These are phyloP conservation scores for Paraconiothyrium brasiliense DNA, from an alignment of 2,329 filamentous ascomycete genomes.

Conservation along the genomic window DNA sequence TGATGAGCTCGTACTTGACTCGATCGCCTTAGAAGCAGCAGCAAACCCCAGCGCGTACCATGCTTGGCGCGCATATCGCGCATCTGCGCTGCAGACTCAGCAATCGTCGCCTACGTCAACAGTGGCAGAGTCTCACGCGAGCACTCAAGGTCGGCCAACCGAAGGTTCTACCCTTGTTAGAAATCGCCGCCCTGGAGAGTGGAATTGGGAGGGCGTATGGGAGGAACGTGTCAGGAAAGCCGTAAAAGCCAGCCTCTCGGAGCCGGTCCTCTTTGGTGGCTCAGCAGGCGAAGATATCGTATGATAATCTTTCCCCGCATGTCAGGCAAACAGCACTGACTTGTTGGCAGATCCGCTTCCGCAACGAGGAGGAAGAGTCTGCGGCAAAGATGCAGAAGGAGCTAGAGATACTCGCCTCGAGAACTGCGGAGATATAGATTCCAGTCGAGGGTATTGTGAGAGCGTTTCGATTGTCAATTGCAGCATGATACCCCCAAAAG, in stretches of 20 bases:
- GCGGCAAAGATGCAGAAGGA: constrained; percentile 44
- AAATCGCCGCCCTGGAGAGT: constrained; percentile 77
- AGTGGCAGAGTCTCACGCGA: constrained; percentile 35
- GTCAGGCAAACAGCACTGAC: constrained; percentile 17
- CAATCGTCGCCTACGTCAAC: constrained; percentile 30
- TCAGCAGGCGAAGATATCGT: constrained; percentile 76
- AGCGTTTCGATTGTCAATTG: not conserved
- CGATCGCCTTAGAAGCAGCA: constrained; percentile 79
- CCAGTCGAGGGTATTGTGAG: not conserved
- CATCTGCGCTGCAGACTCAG: constrained; percentile 45
- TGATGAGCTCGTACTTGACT: constrained; percentile 78
- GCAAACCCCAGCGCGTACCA: constrained; percentile 94
- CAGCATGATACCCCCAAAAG: constrained; percentile 12
- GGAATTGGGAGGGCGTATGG: constrained; percentile 99
- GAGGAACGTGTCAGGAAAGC: constrained; percentile 85
- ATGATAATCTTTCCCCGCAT: constrained; percentile 28
- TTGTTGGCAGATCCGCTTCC: constrained; percentile 49
- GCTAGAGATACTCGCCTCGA: constrained; percentile 31
- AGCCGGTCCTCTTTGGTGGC: constrained; percentile 79
- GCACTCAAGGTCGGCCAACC: constrained; percentile 22
- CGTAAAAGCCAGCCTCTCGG: constrained; percentile 78
- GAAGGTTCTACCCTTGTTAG: constrained; percentile 50
- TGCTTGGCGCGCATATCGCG: constrained; percentile 82
- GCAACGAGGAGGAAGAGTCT: constrained; percentile 45
- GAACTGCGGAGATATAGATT: constrained; percentile 20